phyloP scores from a whole-genome alignment of 2,329 filamentous ascomycete genomes.

The Pseudogymnoascus sp. region DNA sequence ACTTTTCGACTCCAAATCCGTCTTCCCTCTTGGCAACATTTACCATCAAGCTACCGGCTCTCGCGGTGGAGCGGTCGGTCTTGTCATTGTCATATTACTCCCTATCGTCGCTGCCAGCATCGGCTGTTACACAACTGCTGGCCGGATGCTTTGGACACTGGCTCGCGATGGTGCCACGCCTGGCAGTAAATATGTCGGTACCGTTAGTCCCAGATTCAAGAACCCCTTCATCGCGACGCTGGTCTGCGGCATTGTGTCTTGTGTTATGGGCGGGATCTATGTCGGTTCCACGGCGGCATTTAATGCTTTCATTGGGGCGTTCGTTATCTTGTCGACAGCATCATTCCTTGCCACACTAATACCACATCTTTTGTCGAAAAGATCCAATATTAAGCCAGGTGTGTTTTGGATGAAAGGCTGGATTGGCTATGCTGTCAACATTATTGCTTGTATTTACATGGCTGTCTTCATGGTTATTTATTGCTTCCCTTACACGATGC shows the following conservation, averaged over 20 bases:
- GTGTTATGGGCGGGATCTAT: conserved; percentile 55
- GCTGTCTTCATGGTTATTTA: conserved; percentile 54
- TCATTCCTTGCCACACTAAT: conserved; percentile 58
- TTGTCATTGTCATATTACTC: conserved; percentile 46
- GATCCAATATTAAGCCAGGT: conserved; percentile 42
- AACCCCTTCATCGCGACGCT: conserved; percentile 50
- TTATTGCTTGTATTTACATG: conserved; percentile 48
- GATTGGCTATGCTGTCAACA: conserved; percentile 43
- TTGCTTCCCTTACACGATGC: conserved; percentile 46
- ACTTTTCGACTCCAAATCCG: conserved; percentile 40
- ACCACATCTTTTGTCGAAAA: conserved; percentile 41
- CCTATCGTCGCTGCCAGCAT: conserved; percentile 43
- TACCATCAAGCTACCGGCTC: conserved; percentile 52
- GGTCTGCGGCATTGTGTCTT: conserved; percentile 40
- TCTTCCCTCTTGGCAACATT: conserved; percentile 58
- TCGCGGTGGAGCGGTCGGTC: conserved; percentile 40
- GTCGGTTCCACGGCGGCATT: conserved; percentile 60
- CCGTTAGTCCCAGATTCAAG: conserved; percentile 37
- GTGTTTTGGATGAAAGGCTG: conserved; percentile 46
- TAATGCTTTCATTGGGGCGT: conserved; percentile 55
- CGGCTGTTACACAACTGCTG: conserved; percentile 51
- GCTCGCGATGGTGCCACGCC: conserved; percentile 50
- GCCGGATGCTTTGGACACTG: conserved; percentile 56
- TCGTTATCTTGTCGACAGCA: conserved; percentile 44
- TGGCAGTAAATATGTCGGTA: conserved; percentile 38